Conservation (phyloP, 345 rosid genomes). For the sweet orange (Citrus sinensis) region DNA sequence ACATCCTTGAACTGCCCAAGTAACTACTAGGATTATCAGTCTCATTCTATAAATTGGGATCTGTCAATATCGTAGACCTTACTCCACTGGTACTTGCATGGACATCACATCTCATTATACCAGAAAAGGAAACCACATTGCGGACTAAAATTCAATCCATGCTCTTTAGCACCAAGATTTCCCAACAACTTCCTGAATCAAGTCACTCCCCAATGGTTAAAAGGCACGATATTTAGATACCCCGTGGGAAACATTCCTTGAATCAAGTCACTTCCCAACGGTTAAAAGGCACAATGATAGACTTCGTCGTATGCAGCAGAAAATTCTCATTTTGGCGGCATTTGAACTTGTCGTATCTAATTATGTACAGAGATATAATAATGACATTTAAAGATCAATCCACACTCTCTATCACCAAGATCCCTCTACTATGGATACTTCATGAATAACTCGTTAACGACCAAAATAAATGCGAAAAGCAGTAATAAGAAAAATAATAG, state of each 20-base stretch:
- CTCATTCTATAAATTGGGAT: background rate
- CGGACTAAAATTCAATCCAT: background rate
- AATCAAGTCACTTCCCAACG: background rate
- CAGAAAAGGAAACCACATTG: background rate
- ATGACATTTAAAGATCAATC: background rate
- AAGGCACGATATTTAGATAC: no score
- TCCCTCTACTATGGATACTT: background rate
- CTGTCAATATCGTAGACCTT: background rate
- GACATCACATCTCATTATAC: background rate
- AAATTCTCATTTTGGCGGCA: constrained; percentile 1
- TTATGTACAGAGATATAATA: background rate
- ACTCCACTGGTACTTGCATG: background rate
- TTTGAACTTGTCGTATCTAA: background rate
- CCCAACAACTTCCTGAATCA: background rate
- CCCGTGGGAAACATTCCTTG: background rate
- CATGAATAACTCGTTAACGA: background rate
- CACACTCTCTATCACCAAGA: constrained; percentile 1
- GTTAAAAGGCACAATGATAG: background rate
- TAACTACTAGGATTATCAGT: background rate
- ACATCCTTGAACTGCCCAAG: background rate
- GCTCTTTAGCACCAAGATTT: background rate
- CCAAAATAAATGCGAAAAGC: background rate
- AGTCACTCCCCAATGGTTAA: no score
- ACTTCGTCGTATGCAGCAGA: background rate
- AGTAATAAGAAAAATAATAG: background rate